These are phyloP conservation scores for Fusarium lateritium DNA, from an alignment of 2,329 filamentous ascomycete species.

Conservation along the genomic window DNA sequence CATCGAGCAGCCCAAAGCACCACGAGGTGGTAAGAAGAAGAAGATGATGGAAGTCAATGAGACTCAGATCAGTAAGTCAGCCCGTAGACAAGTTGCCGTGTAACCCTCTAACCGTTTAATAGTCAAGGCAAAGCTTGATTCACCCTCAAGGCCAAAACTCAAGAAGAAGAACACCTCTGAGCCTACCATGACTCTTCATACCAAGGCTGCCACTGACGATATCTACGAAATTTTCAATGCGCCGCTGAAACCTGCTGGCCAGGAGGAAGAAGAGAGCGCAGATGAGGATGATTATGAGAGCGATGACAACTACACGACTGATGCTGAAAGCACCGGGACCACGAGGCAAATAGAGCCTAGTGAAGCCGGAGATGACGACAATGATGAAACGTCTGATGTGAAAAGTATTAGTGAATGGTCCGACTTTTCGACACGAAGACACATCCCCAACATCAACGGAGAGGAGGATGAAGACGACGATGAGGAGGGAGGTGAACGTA, in stretches of 20 bases:
- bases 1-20: conserved; percentile 60
- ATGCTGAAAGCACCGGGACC: conserved; percentile 85
- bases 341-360: conserved; percentile 74
- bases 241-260: conserved; percentile 61
- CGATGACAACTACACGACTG: conserved; percentile 85
- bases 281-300: conserved; percentile 80
- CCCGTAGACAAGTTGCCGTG: neutral
- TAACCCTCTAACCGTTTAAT: conserved; percentile 50
- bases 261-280: conserved; percentile 60
- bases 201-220: conserved; percentile 93
- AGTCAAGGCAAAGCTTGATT: conserved; percentile 96
- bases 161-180: conserved; percentile 82
- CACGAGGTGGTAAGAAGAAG: conserved; percentile 74
- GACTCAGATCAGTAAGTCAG: conserved; percentile 86
- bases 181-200: conserved; percentile 99
- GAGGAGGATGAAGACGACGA: conserved; percentile 46
- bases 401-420: conserved; percentile 88
- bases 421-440: conserved; percentile 83
- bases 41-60: conserved; percentile 90
- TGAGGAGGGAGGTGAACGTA: conserved; percentile 51
- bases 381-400: conserved; percentile 65
- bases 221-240: conserved; percentile 98
- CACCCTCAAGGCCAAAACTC: conserved; percentile 87
- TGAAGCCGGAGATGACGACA: conserved; percentile 63
- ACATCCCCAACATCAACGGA: conserved; percentile 69